phyloP scores from a whole-genome alignment of 129 eudicot species.

The Mikania micrantha region DNA sequence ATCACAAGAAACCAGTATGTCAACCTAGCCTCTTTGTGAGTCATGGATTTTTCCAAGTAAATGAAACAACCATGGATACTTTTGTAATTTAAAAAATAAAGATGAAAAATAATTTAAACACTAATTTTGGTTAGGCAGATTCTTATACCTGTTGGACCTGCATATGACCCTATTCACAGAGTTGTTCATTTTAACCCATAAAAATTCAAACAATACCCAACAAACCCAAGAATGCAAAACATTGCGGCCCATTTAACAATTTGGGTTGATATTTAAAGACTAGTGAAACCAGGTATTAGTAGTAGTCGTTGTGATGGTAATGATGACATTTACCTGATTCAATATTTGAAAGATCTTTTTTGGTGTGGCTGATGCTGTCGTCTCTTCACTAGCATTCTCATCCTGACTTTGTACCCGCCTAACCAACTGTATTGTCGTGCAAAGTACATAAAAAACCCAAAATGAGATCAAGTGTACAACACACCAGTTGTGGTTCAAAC shows the following conservation, averaged over 20 bases:
- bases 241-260: neutral
- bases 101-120: neutral
- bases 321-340: constrained; percentile 52
- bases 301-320: neutral
- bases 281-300: neutral
- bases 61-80: neutral
- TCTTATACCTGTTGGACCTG: neutral
- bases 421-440: constrained; percentile 51
- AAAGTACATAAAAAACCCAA: constrained; percentile 1
- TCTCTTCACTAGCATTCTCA: constrained; percentile 55
- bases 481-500: neutral
- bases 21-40: neutral
- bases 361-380: constrained; percentile 56
- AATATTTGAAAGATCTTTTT: constrained; percentile 85
- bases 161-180: neutral
- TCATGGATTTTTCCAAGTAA: neutral
- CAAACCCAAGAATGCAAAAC: neutral
- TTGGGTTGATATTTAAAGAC: neutral
- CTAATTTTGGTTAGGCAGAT: neutral
- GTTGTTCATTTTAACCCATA: neutral
- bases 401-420: constrained; percentile 74
- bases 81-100: neutral
- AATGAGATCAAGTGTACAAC: neutral
- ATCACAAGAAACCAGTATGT: neutral
- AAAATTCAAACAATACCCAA: neutral